Evolutionary conservation across 371 early-diverging fungal species (phyloP), one percentile per base, ranked within the genome.

Genomic region (Mortierella sp.): DNA sequence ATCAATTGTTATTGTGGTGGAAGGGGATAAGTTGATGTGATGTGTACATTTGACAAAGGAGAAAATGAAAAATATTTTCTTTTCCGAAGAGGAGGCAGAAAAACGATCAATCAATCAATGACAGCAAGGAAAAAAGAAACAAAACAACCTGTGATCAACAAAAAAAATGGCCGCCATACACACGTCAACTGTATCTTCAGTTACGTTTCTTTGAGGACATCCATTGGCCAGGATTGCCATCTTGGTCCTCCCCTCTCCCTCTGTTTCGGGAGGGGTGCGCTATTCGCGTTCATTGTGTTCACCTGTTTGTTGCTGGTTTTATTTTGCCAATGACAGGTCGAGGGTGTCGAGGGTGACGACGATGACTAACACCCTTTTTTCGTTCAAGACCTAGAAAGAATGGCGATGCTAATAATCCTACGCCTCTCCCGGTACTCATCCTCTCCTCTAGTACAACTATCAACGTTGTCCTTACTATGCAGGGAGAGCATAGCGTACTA

Each of bases 271-370:
- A 65, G 38, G 65, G 2, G 38, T 38, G 38, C 42, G 42, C 42
- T 38, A 65, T 65, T 65, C 65, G 65, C 65, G 38, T 65, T 38
- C 65, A 38, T 34, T 11, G 65, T 48, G 48, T 48, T 48, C 48
- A 48, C 1, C 9, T 48, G 48, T 65, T 38, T 34, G 38, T 38
- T 34, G 38, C 38, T 31, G 38, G 45, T 45, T 45, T 45, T 45
- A 45, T 45, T 65, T 21, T 54, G 31, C 38, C 38, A 31, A 65
- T 63, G 65, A 13, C 65, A 65, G 16, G 38, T 38, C 65, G 21
- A 38, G 16, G 38, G 4, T 11, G 16, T 24, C n/a, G 55, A n/a
- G 19, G 24, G 24, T 54, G 24, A 57, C 26, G 38, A 65, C 9
- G 16, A 65, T 38, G 65, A 38, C 38, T 65, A 34, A 34, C 28